These are phyloP conservation scores for Curvularia eragrostidis DNA, from an alignment of 2,329 filamentous ascomycete genomes.

Conservation along the genomic window DNA sequence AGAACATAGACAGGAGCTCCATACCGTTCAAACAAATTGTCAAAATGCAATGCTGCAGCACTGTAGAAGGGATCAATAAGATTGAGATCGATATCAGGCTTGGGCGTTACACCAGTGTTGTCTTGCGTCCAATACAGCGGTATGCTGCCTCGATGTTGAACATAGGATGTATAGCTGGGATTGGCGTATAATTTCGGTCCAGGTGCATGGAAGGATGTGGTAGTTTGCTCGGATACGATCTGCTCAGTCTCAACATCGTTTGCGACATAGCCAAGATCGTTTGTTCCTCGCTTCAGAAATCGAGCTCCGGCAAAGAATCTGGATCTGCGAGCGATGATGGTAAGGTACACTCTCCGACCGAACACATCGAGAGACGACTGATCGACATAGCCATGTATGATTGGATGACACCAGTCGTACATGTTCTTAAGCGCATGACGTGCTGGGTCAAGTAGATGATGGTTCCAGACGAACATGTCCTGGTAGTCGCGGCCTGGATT, in stretches of 20 bases:
- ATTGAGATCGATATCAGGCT: constrained; percentile 94
- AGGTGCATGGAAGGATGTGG: constrained; percentile 93
- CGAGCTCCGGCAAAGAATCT: constrained; percentile 92
- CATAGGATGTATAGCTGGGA: constrained; percentile 92
- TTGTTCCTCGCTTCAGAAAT: constrained; percentile 92
- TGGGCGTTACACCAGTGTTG: constrained; percentile 91
- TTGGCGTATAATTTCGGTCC: constrained; percentile 85
- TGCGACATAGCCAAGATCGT: constrained; percentile 93
- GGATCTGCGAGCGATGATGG: constrained; percentile 89
- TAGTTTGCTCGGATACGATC: constrained; percentile 92
- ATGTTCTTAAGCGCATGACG: constrained; percentile 73
- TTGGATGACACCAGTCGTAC: constrained; percentile 94
- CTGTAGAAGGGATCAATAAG: constrained; percentile 96
- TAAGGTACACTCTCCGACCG: constrained; percentile 87
- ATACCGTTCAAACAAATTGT: constrained; percentile 92
- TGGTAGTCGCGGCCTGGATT: constrained; percentile 74
- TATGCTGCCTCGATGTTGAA: constrained; percentile 96
- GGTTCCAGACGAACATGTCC: constrained; percentile 98
- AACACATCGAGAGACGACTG: constrained; percentile 80
- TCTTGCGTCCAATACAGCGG: constrained; percentile 98
- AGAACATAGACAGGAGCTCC: constrained; percentile 90
- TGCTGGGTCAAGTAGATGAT: constrained; percentile 82
- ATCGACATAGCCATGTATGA: constrained; percentile 96
- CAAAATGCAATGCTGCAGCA: constrained; percentile 91
- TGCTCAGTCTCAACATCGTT: constrained; percentile 99